phyloP scores from a whole-genome alignment of 768 basidiomycete genomes.

The Termitomyces eurrhizus region DNA sequence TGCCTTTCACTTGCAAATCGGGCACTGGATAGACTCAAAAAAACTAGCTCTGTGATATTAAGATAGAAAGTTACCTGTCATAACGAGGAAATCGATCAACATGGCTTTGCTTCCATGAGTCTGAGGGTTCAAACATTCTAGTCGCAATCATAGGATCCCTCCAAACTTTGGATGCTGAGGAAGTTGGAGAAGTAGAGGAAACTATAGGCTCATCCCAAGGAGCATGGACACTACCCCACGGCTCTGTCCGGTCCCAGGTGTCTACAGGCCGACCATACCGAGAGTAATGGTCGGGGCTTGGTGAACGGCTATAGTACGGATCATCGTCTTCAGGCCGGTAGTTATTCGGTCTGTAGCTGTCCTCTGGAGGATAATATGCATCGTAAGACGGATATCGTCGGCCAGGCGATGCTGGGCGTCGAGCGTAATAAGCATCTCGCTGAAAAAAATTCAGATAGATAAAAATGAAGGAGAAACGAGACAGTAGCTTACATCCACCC shows the following conservation, averaged over 20 bases:
- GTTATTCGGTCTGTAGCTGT: constrained; percentile 15
- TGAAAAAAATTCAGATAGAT: constrained; percentile 17
- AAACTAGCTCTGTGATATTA: background rate
- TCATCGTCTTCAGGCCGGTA: constrained; percentile 20
- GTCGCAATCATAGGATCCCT: constrained; percentile 31
- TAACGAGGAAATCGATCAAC: constrained; percentile 36
- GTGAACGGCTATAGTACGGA: constrained; percentile 40
- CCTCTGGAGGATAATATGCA: constrained; percentile 39
- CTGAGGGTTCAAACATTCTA: constrained; percentile 71
- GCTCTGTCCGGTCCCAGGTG: constrained; percentile 41
- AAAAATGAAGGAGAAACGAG: background rate
- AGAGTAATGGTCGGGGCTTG: constrained; percentile 51
- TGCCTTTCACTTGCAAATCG: constrained; percentile 26
- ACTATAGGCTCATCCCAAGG: constrained; percentile 42
- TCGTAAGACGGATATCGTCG: constrained; percentile 44
- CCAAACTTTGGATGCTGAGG: constrained; percentile 22
- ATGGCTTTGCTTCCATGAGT: constrained; percentile 63
- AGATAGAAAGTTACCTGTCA: constrained; percentile 33
- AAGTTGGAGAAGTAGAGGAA: constrained; percentile 33
- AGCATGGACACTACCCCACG: constrained; percentile 34
- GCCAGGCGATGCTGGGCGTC: constrained; percentile 46
- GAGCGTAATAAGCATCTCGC: constrained; percentile 31
- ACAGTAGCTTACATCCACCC: constrained; percentile 37
- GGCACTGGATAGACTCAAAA: background rate
- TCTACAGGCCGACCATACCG: constrained; percentile 32